Base-by-base conservation (phyloP, 148 eudicot genomes). In the Dianthus caryophyllus region DNA sequence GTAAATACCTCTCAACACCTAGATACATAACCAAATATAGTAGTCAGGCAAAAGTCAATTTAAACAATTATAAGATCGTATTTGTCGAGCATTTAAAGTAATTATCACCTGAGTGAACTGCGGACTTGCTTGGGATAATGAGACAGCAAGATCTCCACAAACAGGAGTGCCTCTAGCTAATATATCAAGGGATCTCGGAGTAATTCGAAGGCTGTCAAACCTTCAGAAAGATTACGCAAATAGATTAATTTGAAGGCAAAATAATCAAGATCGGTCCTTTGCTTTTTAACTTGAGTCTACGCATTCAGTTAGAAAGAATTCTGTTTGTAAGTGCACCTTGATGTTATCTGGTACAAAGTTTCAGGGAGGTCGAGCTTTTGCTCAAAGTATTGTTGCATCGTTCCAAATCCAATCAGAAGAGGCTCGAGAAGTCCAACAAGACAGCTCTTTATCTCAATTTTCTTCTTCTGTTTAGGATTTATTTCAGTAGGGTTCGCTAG, bases 361-460 rank as follows among this genome's bases (percentile, higher is more conserved):
- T 94, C 98, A 61, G 98, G 85, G 16, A 90, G 87, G 77, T 94
- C 97, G 76, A 90, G 92, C 82, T 94, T 94, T 84, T 90, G 97
- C 76, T 79, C 98, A 84, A 83, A 90, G 80, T 84, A 76, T 75
- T 90, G 96, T 59, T 94, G 98, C 97, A 94, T 90, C 38, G 98
- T 94, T 51, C 86, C 90, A 81, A 76, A 94, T 65, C 97, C 98
- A 72, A 94, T 83, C 75, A 94, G 90, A 78, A 94, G 97, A 59
- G 98, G 98, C 80, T 94, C 98, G 68, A 94, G 98, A 70, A 94
- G 96, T 75, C 98, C 97, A 65, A 88, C 92, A 76, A 94, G 98
- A 75, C 90, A 90, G 68, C 83, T 84, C 78, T 88, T 94, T 52
- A 90, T 84, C 83, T 94, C 98, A 64, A 83, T 67, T 39, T 80